Conservation (phyloP, 495 filamentous ascomycete genomes). For the Patellaria atrata region DNA sequence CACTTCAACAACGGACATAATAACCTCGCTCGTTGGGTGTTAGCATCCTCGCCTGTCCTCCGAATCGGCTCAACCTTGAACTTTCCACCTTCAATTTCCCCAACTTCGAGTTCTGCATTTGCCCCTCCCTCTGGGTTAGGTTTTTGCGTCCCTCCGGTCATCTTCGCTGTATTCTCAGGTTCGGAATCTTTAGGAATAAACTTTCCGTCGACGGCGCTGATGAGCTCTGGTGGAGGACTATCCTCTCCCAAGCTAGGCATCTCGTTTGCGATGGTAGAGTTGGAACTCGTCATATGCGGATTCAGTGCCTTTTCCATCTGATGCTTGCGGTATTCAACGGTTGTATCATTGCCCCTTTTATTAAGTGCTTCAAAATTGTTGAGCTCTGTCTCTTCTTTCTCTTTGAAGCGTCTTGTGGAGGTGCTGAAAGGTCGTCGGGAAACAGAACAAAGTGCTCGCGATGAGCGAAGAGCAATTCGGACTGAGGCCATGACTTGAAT, state of each 20-base stretch:
- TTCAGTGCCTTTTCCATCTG: conserved; percentile 44
- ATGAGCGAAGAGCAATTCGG: conserved; percentile 11
- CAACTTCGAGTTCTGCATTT: conserved; percentile 65
- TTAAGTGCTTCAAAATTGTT: conserved; percentile 12
- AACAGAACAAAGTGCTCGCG: conserved; percentile 4
- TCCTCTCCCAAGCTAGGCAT: conserved; percentile 44
- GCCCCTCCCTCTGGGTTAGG: conserved; percentile 32
- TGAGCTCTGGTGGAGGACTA: conserved; percentile 44
- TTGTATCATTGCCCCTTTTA: conserved; percentile 28
- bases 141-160: conserved; percentile 44
- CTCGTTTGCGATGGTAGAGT: conserved; percentile 46
- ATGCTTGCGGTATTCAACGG: conserved; percentile 35
- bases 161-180: conserved; percentile 40
- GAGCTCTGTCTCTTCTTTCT: too few species aligned
- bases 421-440: conserved; percentile 9
- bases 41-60: conserved; percentile 60
- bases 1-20: conserved; percentile 53
- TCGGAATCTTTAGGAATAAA: conserved; percentile 45
- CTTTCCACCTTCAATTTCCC: conserved; percentile 75
- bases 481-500: conserved; percentile 13
- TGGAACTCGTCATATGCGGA: conserved; percentile 49
- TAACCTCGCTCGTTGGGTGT: conserved; percentile 76
- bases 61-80: conserved; percentile 84
- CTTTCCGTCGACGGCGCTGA: conserved; percentile 38
- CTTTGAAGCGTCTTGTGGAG: conserved; percentile 5